These are phyloP conservation scores for Pyrus hybrid DNA, from an alignment of 331 rosid species.

Conservation along the genomic window DNA sequence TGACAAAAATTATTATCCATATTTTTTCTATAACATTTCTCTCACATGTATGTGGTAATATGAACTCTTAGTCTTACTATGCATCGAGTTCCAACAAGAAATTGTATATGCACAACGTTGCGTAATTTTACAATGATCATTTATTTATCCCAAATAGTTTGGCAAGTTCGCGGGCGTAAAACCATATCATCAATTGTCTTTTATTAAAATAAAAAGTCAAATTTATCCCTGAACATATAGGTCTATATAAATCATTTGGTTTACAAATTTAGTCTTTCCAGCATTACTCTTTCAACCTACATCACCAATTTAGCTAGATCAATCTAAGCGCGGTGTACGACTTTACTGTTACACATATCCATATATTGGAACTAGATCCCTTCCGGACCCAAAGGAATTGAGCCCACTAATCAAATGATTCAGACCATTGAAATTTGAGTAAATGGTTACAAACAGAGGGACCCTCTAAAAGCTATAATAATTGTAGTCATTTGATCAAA, in stretches of 20 bases:
- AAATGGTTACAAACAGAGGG: rapidly evolving
- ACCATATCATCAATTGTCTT: not conserved
- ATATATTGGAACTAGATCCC: too few species aligned
- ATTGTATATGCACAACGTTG: not conserved
- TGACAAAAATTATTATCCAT: slow-evolving; percentile 1
- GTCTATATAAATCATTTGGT: not conserved
- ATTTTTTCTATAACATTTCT: not conserved
- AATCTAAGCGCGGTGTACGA: too few species aligned
- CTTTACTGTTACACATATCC: not conserved
- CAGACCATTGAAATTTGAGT: too few species aligned
- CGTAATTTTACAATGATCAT: not conserved
- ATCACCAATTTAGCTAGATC: too few species aligned
- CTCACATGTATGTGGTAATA: not conserved
- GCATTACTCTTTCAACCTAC: not conserved
- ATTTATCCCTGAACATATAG: not conserved
- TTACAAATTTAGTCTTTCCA: too few species aligned
- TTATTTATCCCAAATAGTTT: not conserved
- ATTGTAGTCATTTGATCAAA: too few species aligned
- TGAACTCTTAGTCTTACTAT: too few species aligned
- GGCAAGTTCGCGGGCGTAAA: not conserved
- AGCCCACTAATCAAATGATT: too few species aligned
- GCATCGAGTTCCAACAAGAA: not conserved
- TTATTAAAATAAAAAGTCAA: too few species aligned
- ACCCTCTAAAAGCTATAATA: too few species aligned
- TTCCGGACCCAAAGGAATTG: too few species aligned